Evolutionary conservation across 257 asterid genomes (phyloP).

Genomic region (Mitragyna speciosa): DNA sequence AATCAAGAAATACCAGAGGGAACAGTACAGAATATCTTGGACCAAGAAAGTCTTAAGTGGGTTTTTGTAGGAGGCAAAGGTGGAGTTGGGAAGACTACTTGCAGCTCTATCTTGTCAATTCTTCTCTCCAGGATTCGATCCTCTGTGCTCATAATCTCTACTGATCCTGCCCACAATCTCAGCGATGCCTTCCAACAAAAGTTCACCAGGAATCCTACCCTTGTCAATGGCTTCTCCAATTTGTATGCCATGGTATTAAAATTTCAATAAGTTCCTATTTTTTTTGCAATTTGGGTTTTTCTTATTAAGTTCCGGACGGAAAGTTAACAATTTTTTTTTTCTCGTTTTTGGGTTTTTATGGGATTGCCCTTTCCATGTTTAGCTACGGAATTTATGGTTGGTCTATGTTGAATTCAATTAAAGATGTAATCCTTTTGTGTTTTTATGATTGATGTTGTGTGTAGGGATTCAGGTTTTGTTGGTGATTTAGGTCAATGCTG

Average conservation of each 20-base stretch:
- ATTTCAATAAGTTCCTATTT: background rate
- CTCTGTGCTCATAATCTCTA: slow-evolving; percentile 90
- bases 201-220: slow-evolving; percentile 87
- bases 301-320: background rate
- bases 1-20: slow-evolving; percentile 65
- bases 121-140: slow-evolving; percentile 67
- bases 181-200: slow-evolving; percentile 95
- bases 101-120: slow-evolving; percentile 77
- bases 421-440: background rate
- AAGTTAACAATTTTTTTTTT: background rate
- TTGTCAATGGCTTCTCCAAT: slow-evolving; percentile 87
- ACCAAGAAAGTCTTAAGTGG: slow-evolving; percentile 84
- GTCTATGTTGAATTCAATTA: background rate
- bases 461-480: background rate
- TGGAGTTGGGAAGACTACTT: slow-evolving; percentile 94
- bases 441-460: background rate
- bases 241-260: slow-evolving; percentile 86
- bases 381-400: background rate
- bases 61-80: slow-evolving; percentile 98
- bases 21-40: slow-evolving; percentile 65
- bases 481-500: no score
- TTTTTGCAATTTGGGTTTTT: slow-evolving; percentile 7
- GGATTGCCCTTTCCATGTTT: background rate
- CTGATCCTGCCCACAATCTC: slow-evolving; percentile 96
- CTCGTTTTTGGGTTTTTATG: background rate